Base-by-base conservation (phyloP, 148 eudicot species). In the Chenopodium quinoa region DNA sequence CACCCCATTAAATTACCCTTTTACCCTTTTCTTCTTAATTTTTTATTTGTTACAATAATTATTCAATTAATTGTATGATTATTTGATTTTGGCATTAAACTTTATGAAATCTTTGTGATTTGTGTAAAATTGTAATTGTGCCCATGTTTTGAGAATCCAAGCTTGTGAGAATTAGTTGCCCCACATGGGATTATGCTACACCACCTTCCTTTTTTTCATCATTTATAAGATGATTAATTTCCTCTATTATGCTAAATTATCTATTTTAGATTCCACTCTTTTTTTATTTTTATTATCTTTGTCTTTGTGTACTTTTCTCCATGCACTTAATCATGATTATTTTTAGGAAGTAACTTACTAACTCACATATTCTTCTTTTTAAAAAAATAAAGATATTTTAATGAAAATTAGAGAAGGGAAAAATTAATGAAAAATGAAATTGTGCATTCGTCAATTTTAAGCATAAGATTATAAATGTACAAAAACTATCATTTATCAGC, bases 131-230 rank as follows among this genome's bases (percentile, higher is more conserved):
- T 67, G 66, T 68, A 82, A 69, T 68, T 82, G 69, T 27, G 31
- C 8, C 62, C 84, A 82, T 82, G 84, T 76, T 76, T 22, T 34
- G 70, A 76, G 80, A 82, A 82, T 76, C 80, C 80, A 76, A 56
- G 67, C 69, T 68, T 76, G 83, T 67, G 84, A 75, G 29, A 17
- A 82, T 68, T 77, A 71, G 76, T 64, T 77, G 84, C 17, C 71
- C 80, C 84, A 82, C 84, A 82, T 82, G 84, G 84, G 84, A 82
- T 82, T 77, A 77, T 82, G 84, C 84, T 77, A 71, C 47, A n/a
- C 64, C 84, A 82, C 77, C 77, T 82, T 72, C 80, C 8, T 67
- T 14, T 4, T 69, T 69, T 70, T 46, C 76, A 82, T 82, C 76
- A 77, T 77, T 77, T 71, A 65, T 44, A 19, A n/a, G 76, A 82